Evolutionary conservation across 2,329 filamentous ascomycete species (phyloP), one percentile per base, ranked within the genome.

Genomic region (Fusarium xylarioides): DNA sequence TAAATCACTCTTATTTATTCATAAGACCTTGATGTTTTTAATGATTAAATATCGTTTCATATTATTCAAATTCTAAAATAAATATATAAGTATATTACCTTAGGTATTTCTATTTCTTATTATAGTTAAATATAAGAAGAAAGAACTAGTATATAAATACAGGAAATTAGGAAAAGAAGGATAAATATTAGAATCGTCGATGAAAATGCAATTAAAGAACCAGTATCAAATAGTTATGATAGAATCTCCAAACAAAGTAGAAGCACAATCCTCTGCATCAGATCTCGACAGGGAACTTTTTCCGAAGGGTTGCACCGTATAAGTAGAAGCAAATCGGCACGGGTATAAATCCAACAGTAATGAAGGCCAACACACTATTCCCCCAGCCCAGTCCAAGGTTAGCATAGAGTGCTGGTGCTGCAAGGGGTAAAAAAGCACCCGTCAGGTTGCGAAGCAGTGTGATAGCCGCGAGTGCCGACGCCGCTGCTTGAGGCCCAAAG

Each of bases 331-430:
- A 66, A 61, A 82, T 83, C 1, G 85, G 81, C 9, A 85, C 79
- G 0, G 83, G 85, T 9, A 83, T 70, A 66, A 86, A 74, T 3
- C 75, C 80, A 10, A 85, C 42, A 1, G 83, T 81, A 55, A 86
- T 80, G 42, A 85, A 83, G 1, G 76, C 82, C 26, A 84, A 77
- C 56, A 83, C 63, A 15, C 79, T 81, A 40, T 84, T 84, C 3
- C 63, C 85, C 85, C 74, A 91, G 74, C 76, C 89, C 71, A 73
- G 87, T 79, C 69, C 82, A 0, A 85, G 73, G 23, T 77, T 77
- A 4, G 78, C 70, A 54, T 79, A 80, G 34, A 73, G 65, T 18
- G 35, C 34, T 23, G 70, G 37, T 2, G 66, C 70, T 7, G 66
- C 67, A 11, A 74, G 63, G 7, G 71, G 71, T 2, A 74, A 26